Conservation (phyloP, 139 green algal species). For the Volvox africanus region DNA sequence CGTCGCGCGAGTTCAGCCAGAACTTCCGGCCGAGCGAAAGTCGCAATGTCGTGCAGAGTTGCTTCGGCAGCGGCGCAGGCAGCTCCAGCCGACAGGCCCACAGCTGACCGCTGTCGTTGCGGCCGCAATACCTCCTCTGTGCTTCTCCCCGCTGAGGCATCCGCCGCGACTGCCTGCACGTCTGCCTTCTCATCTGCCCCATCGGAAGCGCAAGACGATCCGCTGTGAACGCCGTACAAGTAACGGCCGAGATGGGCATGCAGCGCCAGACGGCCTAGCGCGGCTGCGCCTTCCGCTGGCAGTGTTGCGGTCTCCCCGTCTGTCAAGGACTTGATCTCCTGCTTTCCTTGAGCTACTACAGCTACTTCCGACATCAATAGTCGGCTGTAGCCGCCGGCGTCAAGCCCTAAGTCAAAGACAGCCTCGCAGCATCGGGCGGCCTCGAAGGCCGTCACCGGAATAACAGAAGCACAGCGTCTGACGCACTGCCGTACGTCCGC, state of each 20-base stretch:
- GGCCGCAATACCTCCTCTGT: neutral
- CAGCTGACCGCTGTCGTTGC: too few relatives aligned
- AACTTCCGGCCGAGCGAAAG: neutral
- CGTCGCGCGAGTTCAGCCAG: neutral
- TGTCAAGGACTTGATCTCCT: too few relatives aligned
- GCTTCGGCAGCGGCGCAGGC: neutral
- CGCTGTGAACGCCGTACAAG: constrained; percentile 16
- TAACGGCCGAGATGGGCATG: neutral
- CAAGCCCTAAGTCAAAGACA: constrained; percentile 2
- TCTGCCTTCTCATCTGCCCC: neutral
- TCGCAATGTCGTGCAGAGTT: neutral
- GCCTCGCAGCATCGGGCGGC: neutral
- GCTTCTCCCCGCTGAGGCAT: neutral
- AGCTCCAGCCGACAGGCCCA: neutral
- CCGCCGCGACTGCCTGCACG: neutral
- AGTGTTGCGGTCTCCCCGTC: neutral
- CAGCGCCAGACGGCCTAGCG: constrained; percentile 5
- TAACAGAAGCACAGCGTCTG: neutral
- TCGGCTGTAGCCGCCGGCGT: neutral
- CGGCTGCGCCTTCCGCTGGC: neutral
- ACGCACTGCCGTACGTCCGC: neutral
- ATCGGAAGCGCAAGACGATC: neutral
- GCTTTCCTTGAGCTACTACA: too few relatives aligned
- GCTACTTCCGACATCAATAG: neutral
- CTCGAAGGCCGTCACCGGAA: constrained; percentile 1